phyloP scores from a whole-genome alignment of 1,139 yeast species.

The Suhomyces bolitotheri region DNA sequence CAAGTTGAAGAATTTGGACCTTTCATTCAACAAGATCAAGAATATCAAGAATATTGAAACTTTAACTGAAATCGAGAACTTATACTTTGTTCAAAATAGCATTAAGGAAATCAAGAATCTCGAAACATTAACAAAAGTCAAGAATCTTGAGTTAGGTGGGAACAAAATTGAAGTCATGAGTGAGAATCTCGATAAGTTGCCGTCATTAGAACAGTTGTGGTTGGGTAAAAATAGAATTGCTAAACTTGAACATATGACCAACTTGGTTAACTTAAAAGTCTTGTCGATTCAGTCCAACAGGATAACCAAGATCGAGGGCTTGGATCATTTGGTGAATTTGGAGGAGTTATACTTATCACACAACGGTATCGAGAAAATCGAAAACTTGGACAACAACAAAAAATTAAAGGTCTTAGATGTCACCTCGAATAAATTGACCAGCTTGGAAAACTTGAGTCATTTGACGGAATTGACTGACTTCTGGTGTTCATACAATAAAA shows the following conservation, averaged over 20 bases:
- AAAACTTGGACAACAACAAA: slow-evolving; percentile 70
- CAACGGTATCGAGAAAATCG: slow-evolving; percentile 74
- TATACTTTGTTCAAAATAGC: slow-evolving; percentile 88
- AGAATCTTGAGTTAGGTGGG: slow-evolving; percentile 88
- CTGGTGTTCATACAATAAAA: slow-evolving; percentile 84
- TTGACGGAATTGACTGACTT: slow-evolving; percentile 75
- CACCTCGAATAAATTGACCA: slow-evolving; percentile 67
- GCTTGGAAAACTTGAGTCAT: slow-evolving; percentile 66
- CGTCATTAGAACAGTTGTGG: slow-evolving; percentile 77
- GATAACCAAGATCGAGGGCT: slow-evolving; percentile 75
- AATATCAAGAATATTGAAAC: slow-evolving; percentile 78
- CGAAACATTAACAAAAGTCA: slow-evolving; percentile 56
- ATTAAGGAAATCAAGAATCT: slow-evolving; percentile 72
- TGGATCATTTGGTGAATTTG: slow-evolving; percentile 66
- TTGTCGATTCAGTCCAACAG: slow-evolving; percentile 89
- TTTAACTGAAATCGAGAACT: slow-evolving; percentile 59
- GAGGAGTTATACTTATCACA: slow-evolving; percentile 90
- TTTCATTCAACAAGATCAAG: slow-evolving; percentile 88
- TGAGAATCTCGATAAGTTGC: slow-evolving; percentile 54
- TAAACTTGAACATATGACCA: slow-evolving; percentile 60
- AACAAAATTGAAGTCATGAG: slow-evolving; percentile 69
- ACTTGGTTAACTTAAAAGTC: slow-evolving; percentile 65
- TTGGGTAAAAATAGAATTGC: slow-evolving; percentile 84
- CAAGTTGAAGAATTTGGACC: slow-evolving; percentile 64
- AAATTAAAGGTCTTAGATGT: slow-evolving; percentile 79